Evolutionary conservation across 768 basidiomycete species (phyloP).

Genomic region (Tricholoma hemisulphureum): DNA sequence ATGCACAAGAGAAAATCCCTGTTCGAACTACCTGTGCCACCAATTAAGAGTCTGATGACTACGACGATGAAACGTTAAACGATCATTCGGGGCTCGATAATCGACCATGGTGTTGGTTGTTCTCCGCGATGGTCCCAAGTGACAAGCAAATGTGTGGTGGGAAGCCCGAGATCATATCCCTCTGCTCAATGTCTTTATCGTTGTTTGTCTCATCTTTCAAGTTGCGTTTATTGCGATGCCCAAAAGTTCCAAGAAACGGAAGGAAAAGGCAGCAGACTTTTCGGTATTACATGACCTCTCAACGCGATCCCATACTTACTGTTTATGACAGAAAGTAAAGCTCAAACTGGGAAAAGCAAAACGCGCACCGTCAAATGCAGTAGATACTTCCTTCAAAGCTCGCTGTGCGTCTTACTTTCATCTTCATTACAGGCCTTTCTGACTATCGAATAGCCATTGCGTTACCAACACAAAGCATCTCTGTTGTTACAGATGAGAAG

Average conservation of each 20-base stretch:
- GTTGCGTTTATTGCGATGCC: constrained; percentile 52
- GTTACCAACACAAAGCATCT: constrained; percentile 81
- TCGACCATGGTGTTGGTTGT: too few relatives aligned
- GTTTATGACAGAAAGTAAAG: constrained; percentile 76
- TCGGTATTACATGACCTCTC: constrained; percentile 43
- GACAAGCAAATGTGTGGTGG: too few relatives aligned
- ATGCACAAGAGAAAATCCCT: not conserved
- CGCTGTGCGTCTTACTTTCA: constrained; percentile 59
- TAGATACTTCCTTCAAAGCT: constrained; percentile 96
- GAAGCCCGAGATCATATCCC: too few relatives aligned
- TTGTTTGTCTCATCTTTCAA: too few relatives aligned
- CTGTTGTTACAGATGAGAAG: constrained; percentile 48
- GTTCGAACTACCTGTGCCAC: not conserved
- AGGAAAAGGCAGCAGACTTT: constrained; percentile 87
- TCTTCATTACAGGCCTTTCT: constrained; percentile 13
- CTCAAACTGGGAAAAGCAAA: constrained; percentile 97
- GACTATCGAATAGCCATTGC: constrained; percentile 65
- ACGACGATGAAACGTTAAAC: too few relatives aligned
- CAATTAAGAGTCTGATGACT: too few relatives aligned
- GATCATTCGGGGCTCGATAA: too few relatives aligned
- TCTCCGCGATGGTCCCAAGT: too few relatives aligned
- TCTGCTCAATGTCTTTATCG: too few relatives aligned
- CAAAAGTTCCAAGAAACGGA: constrained; percentile 83
- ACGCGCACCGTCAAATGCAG: constrained; percentile 72
- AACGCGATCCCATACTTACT: not conserved